A percentile compares a stretch with the other conserved stretches of the same genome.
These are phyloP conservation scores for Trichoderma brevicompactum DNA, from an alignment of 2,329 filamentous ascomycete species.

Conservation along the genomic window DNA sequence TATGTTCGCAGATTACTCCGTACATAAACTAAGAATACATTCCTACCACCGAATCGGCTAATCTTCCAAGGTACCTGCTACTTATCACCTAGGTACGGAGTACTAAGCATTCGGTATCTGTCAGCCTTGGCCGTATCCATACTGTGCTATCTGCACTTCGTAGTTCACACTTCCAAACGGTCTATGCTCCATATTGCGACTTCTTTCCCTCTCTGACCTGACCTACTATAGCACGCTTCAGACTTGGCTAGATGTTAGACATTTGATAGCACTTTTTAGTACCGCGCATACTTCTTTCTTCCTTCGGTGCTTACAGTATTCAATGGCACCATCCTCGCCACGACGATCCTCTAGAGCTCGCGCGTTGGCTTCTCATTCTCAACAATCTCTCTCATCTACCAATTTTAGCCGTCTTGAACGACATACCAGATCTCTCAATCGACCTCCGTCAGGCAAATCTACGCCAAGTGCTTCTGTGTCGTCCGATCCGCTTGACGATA, in stretches of 20 bases:
- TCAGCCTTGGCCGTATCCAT: conserved; percentile 2
- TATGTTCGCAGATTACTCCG: too few relatives aligned
- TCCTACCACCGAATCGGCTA: too few relatives aligned
- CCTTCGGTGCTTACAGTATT: conserved; percentile 36
- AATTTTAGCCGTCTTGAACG: conserved; percentile 78
- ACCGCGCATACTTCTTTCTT: conserved; percentile 22
- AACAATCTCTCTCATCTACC: conserved; percentile 79
- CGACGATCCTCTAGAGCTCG: conserved; percentile 92
- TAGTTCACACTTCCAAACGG: neutral
- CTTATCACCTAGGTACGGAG: too few relatives aligned
- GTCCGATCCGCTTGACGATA: conserved; percentile 69
- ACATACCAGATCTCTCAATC: conserved; percentile 71
- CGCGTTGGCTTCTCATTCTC: conserved; percentile 73
- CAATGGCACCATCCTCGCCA: conserved; percentile 69
- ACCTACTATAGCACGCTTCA: neutral
- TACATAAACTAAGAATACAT: too few relatives aligned
- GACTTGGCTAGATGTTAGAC: conserved; percentile 19
- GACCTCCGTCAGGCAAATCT: conserved; percentile 76
- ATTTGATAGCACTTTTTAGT: conserved; percentile 8
- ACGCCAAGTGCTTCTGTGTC: conserved; percentile 74
- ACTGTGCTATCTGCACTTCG: neutral
- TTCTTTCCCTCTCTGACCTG: conserved; percentile 2
- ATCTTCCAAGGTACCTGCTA: too few relatives aligned
- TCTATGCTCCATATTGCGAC: neutral
- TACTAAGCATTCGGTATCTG: too few relatives aligned